A percentile compares a stretch with the other conserved stretches of the same genome.
Conservation (phyloP, 1,284 basidiomycete species). For the Tilletiaria anomala region DNA sequence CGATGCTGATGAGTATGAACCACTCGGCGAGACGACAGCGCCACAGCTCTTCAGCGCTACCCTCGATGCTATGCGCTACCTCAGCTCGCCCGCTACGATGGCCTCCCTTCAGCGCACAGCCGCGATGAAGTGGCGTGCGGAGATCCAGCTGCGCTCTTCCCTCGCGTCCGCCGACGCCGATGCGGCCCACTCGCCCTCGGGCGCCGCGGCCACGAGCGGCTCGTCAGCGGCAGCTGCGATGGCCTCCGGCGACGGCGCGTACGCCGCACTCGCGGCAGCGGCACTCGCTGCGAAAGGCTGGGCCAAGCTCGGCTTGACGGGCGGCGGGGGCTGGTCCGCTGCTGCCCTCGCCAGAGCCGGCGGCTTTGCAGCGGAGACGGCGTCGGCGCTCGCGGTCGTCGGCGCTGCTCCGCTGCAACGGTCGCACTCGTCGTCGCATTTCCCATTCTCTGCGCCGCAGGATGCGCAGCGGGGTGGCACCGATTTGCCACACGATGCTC, state of each 20-base stretch:
- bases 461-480: constrained; percentile 1
- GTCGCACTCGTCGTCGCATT: constrained; percentile 1
- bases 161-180: too few species aligned
- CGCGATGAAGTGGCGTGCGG: constrained; percentile 25
- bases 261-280: constrained; percentile 18
- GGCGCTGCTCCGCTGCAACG: neutral
- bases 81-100: constrained; percentile 9
- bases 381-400: too few species aligned
- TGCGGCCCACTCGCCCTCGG: constrained; percentile 4
- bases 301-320: constrained; percentile 2
- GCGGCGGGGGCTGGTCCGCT: too few species aligned
- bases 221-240: neutral
- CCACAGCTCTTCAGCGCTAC: too few species aligned
- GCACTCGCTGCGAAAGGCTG: constrained; percentile 16
- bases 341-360: too few species aligned
- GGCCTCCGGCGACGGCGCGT: constrained; percentile 6
- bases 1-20: too few species aligned
- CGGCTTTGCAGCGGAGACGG: too few species aligned
- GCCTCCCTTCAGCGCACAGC: constrained; percentile 19
- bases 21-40: too few species aligned
- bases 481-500: constrained; percentile 4
- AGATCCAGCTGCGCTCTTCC: constrained; percentile 20
- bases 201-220: neutral
- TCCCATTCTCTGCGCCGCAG: neutral
- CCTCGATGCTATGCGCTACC: constrained; percentile 9